Evolutionary conservation across 2,329 filamentous ascomycete genomes (phyloP).

Genomic region (Monosporascus sp.): DNA sequence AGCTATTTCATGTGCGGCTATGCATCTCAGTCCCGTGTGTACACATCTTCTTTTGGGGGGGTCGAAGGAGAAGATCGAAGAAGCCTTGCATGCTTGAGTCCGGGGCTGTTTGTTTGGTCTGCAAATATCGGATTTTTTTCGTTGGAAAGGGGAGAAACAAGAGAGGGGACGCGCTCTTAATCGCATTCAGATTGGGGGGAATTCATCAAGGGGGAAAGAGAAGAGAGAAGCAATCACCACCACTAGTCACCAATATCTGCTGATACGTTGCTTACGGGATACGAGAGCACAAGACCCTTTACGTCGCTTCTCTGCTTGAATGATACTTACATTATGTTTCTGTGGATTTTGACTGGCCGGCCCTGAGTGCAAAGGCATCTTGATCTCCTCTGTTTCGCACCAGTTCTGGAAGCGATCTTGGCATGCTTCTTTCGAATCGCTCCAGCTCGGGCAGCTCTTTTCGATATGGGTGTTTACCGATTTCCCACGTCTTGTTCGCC

Average conservation of each 20-base stretch:
- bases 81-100: neutral
- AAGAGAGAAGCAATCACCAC: neutral
- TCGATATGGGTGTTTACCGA: too few species aligned
- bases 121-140: neutral
- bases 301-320: neutral
- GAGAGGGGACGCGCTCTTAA: neutral
- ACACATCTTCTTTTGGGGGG: neutral
- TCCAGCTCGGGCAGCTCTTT: too few species aligned
- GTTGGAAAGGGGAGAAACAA: neutral
- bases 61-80: neutral
- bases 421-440: too few species aligned
- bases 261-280: neutral
- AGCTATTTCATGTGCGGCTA: neutral
- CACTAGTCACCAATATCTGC: neutral
- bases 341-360: neutral
- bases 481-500: too few species aligned
- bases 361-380: too few species aligned
- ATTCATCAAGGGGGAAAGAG: neutral
- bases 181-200: neutral
- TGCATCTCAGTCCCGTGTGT: slow-evolving; percentile 1
- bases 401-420: too few species aligned
- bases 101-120: neutral
- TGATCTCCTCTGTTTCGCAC: too few species aligned
- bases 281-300: neutral
- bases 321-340: neutral